Evolutionary conservation across 2,329 filamentous ascomycete species (phyloP).

Genomic region (Aspergillus awamori): DNA sequence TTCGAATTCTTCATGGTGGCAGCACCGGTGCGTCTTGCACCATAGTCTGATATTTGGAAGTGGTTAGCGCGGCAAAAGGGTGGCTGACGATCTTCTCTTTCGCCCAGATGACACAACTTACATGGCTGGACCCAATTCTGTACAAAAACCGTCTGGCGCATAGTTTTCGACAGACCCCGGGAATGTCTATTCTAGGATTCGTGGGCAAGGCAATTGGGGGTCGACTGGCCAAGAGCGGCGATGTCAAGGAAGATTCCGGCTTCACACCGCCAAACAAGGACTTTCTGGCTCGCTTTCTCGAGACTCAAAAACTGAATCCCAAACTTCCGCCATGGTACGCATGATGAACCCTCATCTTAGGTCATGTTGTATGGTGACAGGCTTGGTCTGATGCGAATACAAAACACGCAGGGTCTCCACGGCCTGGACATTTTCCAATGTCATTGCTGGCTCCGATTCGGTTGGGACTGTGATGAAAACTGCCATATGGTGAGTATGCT

Average conservation of each 20-base stretch:
- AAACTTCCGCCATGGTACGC: conserved; percentile 4
- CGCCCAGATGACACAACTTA: conserved; percentile 31
- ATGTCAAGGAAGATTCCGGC: not conserved
- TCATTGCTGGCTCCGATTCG: conserved; percentile 36
- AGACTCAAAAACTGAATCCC: not conserved
- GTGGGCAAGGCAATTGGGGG: conserved; percentile 1
- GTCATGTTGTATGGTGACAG: no score
- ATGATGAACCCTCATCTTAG: no score
- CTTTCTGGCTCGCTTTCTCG: conserved; percentile 10
- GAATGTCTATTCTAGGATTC: conserved; percentile 4
- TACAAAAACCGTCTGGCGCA: conserved; percentile 7
- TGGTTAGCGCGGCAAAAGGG: not conserved
- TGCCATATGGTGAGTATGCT: conserved; percentile 14
- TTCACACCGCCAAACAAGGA: not conserved
- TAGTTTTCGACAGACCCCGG: not conserved
- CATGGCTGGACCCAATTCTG: conserved; percentile 24
- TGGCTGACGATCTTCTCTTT: no score
- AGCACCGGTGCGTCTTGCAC: conserved; percentile 23
- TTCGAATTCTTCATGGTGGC: conserved; percentile 21
- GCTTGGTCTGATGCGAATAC: not conserved
- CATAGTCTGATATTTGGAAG: not conserved
- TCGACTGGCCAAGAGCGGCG: not conserved
- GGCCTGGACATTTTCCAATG: conserved; percentile 39
- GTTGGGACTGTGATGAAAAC: conserved; percentile 34
- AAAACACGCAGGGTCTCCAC: conserved; percentile 21